Percentiles rank a stretch among this genome's conserved stretches.
phyloP scores from a whole-genome alignment of 2,329 filamentous ascomycete genomes.

The Aspergillus candidus region DNA sequence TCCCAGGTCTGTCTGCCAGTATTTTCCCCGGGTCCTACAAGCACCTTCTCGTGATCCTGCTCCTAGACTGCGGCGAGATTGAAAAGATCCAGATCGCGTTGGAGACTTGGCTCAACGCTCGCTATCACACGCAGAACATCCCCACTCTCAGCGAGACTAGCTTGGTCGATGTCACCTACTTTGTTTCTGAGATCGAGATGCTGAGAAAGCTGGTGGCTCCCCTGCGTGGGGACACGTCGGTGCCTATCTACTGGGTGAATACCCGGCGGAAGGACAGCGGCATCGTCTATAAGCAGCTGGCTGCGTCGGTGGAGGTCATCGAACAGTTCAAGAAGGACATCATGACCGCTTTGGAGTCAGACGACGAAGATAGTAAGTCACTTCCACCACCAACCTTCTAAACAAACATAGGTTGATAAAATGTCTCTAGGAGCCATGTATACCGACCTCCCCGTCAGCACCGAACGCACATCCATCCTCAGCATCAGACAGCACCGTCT shows the following conservation, averaged over 20 bases:
- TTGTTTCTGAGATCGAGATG: conserved; percentile 17
- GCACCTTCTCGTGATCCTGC: conserved; percentile 20
- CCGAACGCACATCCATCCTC: conserved; percentile 9
- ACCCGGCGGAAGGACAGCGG: conserved; percentile 5
- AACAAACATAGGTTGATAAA: not conserved
- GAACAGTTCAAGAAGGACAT: conserved; percentile 18
- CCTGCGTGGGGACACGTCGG: conserved; percentile 12
- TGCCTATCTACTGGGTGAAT: conserved; percentile 15
- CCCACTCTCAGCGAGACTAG: conserved; percentile 2
- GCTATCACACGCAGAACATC: conserved; percentile 4
- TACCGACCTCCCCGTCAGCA: conserved; percentile 5
- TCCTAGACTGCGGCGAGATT: conserved; percentile 49
- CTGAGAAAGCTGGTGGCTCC: conserved; percentile 19
- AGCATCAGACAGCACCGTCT: conserved; percentile 16
- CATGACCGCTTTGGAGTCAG: conserved; percentile 2
- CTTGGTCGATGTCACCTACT: conserved; percentile 13
- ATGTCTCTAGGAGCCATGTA: conserved; percentile 12
- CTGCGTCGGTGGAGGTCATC: conserved; percentile 16
- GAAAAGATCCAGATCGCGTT: conserved; percentile 60
- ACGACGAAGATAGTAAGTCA: conserved; percentile 14
- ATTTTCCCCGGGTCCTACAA: conserved; percentile 18
- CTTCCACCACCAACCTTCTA: not conserved
- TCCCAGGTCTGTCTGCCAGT: conserved; percentile 5
- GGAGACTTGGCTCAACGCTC: conserved; percentile 56
- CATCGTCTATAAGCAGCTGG: conserved; percentile 12